Evolutionary conservation across 495 filamentous ascomycete species (phyloP).

Genomic region (Corynascus novoguineensis): DNA sequence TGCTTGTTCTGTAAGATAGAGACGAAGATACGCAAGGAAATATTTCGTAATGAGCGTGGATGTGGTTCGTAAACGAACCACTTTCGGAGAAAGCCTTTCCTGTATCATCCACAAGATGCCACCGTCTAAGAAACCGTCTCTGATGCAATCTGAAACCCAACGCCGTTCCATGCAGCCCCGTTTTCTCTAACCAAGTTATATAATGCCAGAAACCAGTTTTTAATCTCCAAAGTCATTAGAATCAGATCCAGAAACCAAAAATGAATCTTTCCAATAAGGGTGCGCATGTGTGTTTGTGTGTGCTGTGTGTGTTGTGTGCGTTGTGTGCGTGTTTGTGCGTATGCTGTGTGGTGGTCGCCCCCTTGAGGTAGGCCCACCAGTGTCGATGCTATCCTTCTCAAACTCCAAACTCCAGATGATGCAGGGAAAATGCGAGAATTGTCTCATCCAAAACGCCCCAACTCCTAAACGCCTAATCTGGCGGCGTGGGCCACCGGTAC

Average conservation of each 20-base stretch:
- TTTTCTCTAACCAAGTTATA: neutral
- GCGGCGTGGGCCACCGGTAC: neutral
- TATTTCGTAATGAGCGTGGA: constrained; percentile 3
- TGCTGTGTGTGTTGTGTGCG: neutral
- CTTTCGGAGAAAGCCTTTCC: neutral
- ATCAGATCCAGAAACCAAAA: neutral
- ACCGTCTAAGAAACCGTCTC: neutral
- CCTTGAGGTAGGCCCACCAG: neutral
- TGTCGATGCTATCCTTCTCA: neutral
- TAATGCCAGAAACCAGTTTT: neutral
- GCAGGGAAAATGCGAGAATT: neutral
- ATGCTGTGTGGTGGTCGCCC: neutral
- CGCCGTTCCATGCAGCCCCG: constrained; percentile 5
- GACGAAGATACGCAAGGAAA: constrained; percentile 1
- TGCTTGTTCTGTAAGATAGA: neutral
- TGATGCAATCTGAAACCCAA: neutral
- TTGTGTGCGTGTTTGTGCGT: too few species aligned
- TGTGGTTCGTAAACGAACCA: neutral
- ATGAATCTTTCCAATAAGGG: neutral
- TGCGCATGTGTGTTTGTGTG: too few species aligned
- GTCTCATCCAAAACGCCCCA: neutral
- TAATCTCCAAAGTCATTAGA: neutral
- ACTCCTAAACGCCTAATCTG: constrained; percentile 6
- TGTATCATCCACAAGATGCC: neutral
- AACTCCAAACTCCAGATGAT: constrained; percentile 5